phyloP scores from a whole-genome alignment of 2,329 filamentous ascomycete species.

The Penicillium sp. region DNA sequence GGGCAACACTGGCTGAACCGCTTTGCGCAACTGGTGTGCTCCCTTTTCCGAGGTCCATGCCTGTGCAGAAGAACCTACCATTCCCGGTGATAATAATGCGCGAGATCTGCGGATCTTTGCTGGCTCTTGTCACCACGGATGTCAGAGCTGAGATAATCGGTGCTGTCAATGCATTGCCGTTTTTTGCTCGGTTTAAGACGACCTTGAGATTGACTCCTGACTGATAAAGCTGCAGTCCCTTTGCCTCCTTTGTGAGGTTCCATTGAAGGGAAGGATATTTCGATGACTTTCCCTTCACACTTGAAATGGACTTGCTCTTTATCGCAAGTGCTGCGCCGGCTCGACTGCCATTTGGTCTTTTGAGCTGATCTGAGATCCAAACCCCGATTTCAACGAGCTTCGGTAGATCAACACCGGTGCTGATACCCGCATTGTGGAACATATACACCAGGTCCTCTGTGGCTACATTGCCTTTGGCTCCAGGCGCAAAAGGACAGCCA shows the following conservation, averaged over 20 bases:
- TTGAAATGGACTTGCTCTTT: no score
- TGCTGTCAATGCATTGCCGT: conserved; percentile 40
- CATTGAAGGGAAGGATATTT: conserved; percentile 9
- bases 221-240: conserved; percentile 27
- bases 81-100: conserved; percentile 36
- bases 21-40: conserved; percentile 21
- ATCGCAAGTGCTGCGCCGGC: conserved; percentile 1
- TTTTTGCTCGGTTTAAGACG: conserved; percentile 34
- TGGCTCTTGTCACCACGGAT: conserved; percentile 21
- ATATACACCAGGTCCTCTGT: conserved; percentile 83
- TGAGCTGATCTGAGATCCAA: conserved; percentile 61
- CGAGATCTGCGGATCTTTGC: conserved; percentile 25
- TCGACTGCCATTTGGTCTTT: conserved; percentile 21
- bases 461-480: conserved; percentile 80
- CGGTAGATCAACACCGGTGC: conserved; percentile 66
- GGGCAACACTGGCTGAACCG: conserved; percentile 15
- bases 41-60: conserved; percentile 35
- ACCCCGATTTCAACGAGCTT: conserved; percentile 65
- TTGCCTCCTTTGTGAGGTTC: conserved; percentile 16
- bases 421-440: conserved; percentile 58
- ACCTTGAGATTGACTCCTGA: conserved; percentile 32
- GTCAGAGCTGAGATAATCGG: conserved; percentile 36
- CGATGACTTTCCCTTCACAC: no score
- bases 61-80: conserved; percentile 43
- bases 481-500: conserved; percentile 80